Conservation (phyloP, 306 rosid species). For the Cyclanthera cordifolia region DNA sequence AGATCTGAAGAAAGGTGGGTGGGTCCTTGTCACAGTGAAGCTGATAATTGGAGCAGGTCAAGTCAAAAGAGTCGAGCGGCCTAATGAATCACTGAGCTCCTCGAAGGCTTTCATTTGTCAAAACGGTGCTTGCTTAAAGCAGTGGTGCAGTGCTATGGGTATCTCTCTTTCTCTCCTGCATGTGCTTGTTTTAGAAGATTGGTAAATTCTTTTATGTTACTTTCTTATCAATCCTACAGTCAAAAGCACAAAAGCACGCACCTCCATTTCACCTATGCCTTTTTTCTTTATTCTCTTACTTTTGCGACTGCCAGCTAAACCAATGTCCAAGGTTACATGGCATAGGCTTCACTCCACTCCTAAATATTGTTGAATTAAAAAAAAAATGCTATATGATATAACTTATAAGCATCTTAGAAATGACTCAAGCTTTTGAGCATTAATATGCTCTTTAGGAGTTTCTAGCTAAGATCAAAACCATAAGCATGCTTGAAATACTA, state of each 20-base stretch:
- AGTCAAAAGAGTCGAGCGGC: conserved; percentile 29
- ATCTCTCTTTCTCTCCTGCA: conserved; percentile 11
- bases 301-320: neutral
- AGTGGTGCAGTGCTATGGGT: neutral
- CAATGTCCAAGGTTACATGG: neutral
- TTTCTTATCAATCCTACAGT: conserved; percentile 15
- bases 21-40: conserved; percentile 27
- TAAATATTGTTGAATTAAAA: neutral
- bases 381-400: too few relatives aligned
- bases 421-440: neutral
- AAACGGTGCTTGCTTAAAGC: conserved; percentile 27
- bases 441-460: neutral
- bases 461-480: neutral
- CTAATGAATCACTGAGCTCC: conserved; percentile 19
- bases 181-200: conserved; percentile 27
- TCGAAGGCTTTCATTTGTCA: conserved; percentile 25
- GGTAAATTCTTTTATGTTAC: neutral
- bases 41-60: neutral
- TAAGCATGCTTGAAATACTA: too few relatives aligned
- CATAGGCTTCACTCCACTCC: neutral
- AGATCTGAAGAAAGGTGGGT: neutral
- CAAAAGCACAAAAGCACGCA: conserved; percentile 22
- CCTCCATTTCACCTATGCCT: neutral
- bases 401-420: neutral
- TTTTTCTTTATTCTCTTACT: neutral